Evolutionary conservation across 2,329 filamentous ascomycete genomes (phyloP).

Genomic region (Fusarium oxysporum): DNA sequence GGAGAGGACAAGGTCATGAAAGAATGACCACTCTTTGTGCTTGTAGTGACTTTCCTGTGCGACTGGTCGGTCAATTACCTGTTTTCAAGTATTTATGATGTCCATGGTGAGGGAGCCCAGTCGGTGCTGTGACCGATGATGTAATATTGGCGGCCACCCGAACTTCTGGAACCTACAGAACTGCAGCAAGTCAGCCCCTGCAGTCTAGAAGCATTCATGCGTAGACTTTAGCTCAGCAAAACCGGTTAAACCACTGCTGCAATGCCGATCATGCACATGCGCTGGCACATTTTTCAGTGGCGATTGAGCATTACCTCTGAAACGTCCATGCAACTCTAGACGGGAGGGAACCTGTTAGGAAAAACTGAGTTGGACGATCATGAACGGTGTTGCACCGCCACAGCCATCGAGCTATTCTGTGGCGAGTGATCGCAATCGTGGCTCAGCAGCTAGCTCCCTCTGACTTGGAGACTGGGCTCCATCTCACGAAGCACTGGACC

Average conservation of each 20-base stretch:
- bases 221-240: conserved; percentile 12
- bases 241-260: conserved; percentile 22
- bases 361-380: not conserved
- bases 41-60: conserved; percentile 7
- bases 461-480: conserved; percentile 22
- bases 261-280: conserved; percentile 28
- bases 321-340: conserved; percentile 11
- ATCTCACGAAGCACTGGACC: conserved; percentile 7
- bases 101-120: conserved; percentile 36
- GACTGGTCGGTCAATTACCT: conserved; percentile 30
- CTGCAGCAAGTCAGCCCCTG: not conserved
- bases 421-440: conserved; percentile 19
- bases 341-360: conserved; percentile 24
- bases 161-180: conserved; percentile 29
- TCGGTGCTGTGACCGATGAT: conserved; percentile 38
- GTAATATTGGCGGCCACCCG: conserved; percentile 37
- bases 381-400: conserved; percentile 36
- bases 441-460: conserved; percentile 19
- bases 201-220: conserved; percentile 14
- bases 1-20: not conserved
- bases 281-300: conserved; percentile 28
- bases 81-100: conserved; percentile 34
- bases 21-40: conserved; percentile 3
- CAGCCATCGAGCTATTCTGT: conserved; percentile 13
- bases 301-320: conserved; percentile 25